These are phyloP conservation scores for Dillenia turbinata DNA, from an alignment of 164 flowering plant species.

Conservation along the genomic window DNA sequence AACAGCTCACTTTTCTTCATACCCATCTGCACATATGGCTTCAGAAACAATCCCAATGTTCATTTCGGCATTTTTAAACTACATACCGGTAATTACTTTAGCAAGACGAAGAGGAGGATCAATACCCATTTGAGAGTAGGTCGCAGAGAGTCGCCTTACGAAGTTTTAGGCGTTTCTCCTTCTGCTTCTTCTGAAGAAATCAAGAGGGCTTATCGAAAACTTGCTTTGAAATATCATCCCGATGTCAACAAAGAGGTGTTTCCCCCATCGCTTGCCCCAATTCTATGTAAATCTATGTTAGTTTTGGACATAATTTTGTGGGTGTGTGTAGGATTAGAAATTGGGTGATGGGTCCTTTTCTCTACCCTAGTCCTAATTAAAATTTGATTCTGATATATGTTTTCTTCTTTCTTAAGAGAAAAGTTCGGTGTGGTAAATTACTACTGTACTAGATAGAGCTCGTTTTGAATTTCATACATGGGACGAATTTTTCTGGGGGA, in stretches of 20 bases:
- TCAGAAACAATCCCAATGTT: slow-evolving; percentile 12
- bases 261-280: neutral
- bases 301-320: neutral
- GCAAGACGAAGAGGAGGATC: slow-evolving; percentile 15
- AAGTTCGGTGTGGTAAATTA: too few species aligned
- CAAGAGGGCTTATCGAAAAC: slow-evolving; percentile 88
- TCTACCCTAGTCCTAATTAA: too few species aligned
- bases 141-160: slow-evolving; percentile 72
- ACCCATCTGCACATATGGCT: slow-evolving; percentile 28
- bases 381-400: too few species aligned
- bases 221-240: slow-evolving; percentile 92
- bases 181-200: slow-evolving; percentile 67
- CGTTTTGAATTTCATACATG: too few species aligned
- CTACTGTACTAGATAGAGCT: too few species aligned
- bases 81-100: slow-evolving; percentile 2
- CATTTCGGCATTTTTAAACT: slow-evolving; percentile 1
- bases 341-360: too few species aligned
- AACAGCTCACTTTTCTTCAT: slow-evolving; percentile 10
- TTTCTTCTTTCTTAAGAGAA: too few species aligned
- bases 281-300: neutral
- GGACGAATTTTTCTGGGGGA: too few species aligned
- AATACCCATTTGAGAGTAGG: slow-evolving; percentile 37
- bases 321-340: too few species aligned
- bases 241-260: slow-evolving; percentile 88
- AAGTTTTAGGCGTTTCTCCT: slow-evolving; percentile 81